Evolutionary conservation across 768 basidiomycete species (phyloP).

Genomic region (Suillus clintonianus): DNA sequence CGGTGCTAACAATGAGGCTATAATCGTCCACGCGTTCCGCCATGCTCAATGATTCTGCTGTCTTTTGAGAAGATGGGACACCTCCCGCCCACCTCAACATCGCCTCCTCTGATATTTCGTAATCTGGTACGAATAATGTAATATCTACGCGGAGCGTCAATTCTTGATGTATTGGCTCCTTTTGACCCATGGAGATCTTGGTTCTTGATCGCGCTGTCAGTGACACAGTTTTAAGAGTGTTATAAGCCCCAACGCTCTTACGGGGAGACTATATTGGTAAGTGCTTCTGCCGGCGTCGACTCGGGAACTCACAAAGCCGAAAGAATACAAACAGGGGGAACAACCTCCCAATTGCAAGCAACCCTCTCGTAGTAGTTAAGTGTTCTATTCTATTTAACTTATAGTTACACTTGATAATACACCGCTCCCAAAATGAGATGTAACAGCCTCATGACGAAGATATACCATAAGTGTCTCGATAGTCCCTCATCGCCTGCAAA

Average conservation of each 20-base stretch:
- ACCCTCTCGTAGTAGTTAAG: neutral
- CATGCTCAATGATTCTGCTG: neutral
- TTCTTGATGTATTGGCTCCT: neutral
- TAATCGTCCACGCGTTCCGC: neutral
- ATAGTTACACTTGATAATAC: neutral
- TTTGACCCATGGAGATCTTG: neutral
- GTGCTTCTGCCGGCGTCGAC: neutral
- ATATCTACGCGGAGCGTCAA: neutral
- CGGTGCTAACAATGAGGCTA: neutral
- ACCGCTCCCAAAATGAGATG: too few species aligned
- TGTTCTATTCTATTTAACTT: neutral
- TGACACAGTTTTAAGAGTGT: too few species aligned
- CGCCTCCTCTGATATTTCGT: neutral
- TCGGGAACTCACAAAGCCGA: too few species aligned
- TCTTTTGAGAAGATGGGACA: neutral
- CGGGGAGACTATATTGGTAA: neutral
- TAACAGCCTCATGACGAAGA: neutral
- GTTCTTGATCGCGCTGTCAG: neutral
- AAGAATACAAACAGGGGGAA: neutral
- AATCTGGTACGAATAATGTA: neutral
- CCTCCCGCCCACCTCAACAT: neutral
- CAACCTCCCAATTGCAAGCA: too few species aligned
- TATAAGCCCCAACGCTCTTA: neutral
- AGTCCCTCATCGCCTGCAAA: slow-evolving; percentile 75
- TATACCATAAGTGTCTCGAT: slow-evolving; percentile 40